A percentile compares a stretch with the other conserved stretches of the same genome.
phyloP scores from a whole-genome alignment of 2,329 filamentous ascomycete genomes.

The Aspergillus flavus region DNA sequence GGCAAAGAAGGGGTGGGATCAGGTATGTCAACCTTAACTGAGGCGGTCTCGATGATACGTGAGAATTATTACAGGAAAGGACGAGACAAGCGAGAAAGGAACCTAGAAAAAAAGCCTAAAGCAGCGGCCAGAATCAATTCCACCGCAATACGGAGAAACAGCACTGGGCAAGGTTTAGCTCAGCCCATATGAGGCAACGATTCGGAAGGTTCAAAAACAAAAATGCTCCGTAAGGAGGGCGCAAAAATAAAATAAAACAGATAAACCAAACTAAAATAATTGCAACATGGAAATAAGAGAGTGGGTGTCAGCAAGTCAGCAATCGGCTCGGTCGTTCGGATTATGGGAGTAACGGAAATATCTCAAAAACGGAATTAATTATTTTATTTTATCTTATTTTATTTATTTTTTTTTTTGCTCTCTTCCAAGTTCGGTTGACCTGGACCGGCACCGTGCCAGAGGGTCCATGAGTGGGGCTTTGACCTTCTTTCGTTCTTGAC shows the following conservation, averaged over 20 bases:
- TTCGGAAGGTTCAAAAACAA: background rate
- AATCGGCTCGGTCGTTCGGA: constrained; percentile 26
- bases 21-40: background rate
- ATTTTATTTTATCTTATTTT: no score
- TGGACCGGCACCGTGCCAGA: background rate
- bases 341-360: constrained; percentile 14
- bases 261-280: background rate
- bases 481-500: background rate
- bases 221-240: background rate
- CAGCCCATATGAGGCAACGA: constrained; percentile 1
- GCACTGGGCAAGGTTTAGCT: background rate
- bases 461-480: constrained; percentile 5
- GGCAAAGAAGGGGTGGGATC: background rate
- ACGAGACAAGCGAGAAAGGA: background rate
- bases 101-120: background rate
- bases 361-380: background rate
- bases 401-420: no score
- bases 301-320: background rate
- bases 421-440: constrained; percentile 4
- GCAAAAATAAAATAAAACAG: background rate
- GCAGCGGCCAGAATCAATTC: constrained; percentile 2
- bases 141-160: constrained; percentile 14
- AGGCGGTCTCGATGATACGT: background rate
- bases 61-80: background rate
- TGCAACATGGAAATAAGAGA: background rate